These are phyloP conservation scores for Hypholoma fasciculare DNA, from an alignment of 768 basidiomycete genomes.

Conservation along the genomic window DNA sequence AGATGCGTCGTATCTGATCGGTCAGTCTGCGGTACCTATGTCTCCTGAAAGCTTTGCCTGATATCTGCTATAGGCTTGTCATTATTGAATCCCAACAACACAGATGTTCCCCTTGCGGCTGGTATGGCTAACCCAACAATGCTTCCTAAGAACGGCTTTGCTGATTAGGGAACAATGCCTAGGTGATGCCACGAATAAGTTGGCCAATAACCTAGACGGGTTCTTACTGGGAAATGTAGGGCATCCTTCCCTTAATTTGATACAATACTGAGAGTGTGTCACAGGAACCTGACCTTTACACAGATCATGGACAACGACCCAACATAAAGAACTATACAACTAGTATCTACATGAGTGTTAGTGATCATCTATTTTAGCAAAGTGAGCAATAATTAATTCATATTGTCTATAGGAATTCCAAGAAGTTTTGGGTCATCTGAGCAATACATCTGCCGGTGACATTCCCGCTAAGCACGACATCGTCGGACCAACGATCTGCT, in stretches of 20 bases:
- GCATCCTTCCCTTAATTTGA: neutral
- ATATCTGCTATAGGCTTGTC: constrained; percentile 35
- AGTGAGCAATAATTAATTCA: neutral
- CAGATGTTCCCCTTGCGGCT: constrained; percentile 27
- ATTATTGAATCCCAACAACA: constrained; percentile 37
- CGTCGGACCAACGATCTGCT: constrained; percentile 53
- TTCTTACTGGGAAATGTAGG: constrained; percentile 51
- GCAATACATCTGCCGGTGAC: constrained; percentile 37
- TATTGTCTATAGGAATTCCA: constrained; percentile 37
- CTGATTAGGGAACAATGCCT: neutral
- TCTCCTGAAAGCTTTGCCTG: neutral
- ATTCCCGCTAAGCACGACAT: constrained; percentile 37
- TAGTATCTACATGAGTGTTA: constrained; percentile 44
- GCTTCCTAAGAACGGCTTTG: too few species aligned
- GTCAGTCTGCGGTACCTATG: constrained; percentile 12
- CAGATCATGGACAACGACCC: constrained; percentile 39
- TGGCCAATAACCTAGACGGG: constrained; percentile 43
- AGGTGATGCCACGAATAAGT: constrained; percentile 33
- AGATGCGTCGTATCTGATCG: constrained; percentile 32
- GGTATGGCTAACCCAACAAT: constrained; percentile 2
- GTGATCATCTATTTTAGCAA: constrained; percentile 7
- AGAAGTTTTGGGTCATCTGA: constrained; percentile 33
- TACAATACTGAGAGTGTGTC: neutral
- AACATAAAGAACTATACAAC: constrained; percentile 46
- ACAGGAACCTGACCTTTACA: constrained; percentile 65